Evolutionary conservation across 2,329 filamentous ascomycete genomes (phyloP), one percentile per base, ranked within the genome.

Genomic region (Aspergillus brunneoviolaceus): DNA sequence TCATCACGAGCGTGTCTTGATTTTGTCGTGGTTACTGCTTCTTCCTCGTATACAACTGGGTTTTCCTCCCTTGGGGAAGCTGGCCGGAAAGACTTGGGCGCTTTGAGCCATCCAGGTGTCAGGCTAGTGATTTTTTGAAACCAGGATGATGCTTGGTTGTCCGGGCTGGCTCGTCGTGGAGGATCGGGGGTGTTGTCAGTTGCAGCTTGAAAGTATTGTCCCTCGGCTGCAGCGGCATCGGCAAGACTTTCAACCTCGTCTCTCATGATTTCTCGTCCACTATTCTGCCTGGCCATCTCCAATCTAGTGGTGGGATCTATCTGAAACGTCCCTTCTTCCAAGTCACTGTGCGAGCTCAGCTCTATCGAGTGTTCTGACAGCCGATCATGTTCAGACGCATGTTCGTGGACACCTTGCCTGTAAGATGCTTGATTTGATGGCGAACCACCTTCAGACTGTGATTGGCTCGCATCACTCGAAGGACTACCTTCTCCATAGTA

Each of bases 401-500:
- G 63, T 14, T 65, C 64, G 11, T 67, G 23, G 27, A 25, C 12
- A 27, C 62, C 16, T 19, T 57, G 42, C 59, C 59, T 53, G 60
- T 66, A 29, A 19, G 64, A 68, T 12, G 42, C 58, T 51, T 61
- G 51, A 42, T 59, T 58, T 9, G 63, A 58, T 14, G 60, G 57
- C 14, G 52, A 54, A 9, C 64, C 67, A 14, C 61, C 55, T n/a
- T 50, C 56, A 39, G 63, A 62, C 50, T 52, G 62, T 45, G 39
- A 45, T 42, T 61, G 63, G 31, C 60, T 67, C 10, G 66, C 54
- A 27, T 66, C 62, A 35, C 66, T 68, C 42, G 67, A 61, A 48
- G 73, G 72, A 27, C 71, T 75, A 52, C 67, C 72, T 57, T 69
- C 71, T 45, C 70, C 74, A 56, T 73, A 73, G 59, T 74, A 77